Evolutionary conservation across 73 alveolate species (phyloP).

Genomic region (Symbiodinium pilosum): DNA sequence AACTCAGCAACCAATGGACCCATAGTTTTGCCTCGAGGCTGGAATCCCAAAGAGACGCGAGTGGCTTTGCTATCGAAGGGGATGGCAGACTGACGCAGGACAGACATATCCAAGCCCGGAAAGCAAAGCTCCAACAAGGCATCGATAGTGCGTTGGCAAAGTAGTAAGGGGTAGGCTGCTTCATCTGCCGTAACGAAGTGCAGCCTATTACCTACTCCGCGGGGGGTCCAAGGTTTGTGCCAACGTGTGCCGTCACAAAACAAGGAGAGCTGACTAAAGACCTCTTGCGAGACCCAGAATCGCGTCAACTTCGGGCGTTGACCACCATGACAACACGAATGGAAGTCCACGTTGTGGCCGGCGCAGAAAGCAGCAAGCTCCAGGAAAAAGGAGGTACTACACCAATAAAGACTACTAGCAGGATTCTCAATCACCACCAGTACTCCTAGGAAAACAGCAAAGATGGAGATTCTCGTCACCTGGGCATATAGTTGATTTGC

Average conservation of each 20-base stretch:
- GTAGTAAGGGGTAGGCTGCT: neutral
- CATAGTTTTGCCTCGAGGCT: neutral
- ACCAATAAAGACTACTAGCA: neutral
- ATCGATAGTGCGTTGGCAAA: neutral
- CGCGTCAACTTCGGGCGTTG: neutral
- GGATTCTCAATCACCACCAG: neutral
- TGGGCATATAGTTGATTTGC: neutral
- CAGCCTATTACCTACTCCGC: neutral
- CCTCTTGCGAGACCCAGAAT: neutral
- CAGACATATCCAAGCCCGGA: neutral
- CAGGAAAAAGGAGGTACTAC: neutral
- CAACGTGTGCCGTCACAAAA: neutral
- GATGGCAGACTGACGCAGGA: neutral
- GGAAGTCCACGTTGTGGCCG: neutral
- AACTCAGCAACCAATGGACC: neutral
- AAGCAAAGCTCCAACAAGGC: neutral
- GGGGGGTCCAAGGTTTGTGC: neutral
- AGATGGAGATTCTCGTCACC: neutral
- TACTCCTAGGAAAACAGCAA: neutral
- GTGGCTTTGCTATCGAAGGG: neutral
- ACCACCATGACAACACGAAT: conserved; percentile 19
- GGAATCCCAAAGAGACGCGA: neutral
- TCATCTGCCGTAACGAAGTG: neutral
- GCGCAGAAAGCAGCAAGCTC: no score
- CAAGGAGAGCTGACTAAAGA: neutral